phyloP scores from a whole-genome alignment of 1,284 basidiomycete species.

The Microbotryum scabiosae region DNA sequence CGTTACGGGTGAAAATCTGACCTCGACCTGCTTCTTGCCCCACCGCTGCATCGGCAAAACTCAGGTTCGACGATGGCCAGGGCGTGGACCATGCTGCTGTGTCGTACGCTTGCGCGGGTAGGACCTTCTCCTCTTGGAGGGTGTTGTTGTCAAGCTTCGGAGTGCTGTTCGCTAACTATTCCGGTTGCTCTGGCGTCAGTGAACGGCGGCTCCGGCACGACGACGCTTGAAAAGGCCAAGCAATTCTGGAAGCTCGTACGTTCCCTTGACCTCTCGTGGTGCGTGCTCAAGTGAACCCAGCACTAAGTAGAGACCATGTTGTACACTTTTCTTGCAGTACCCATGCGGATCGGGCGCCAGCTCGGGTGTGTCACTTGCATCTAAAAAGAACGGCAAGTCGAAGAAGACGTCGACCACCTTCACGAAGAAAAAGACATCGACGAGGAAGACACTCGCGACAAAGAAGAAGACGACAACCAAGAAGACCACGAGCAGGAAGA shows the following conservation, averaged over 20 bases:
- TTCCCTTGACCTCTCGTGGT: not conserved
- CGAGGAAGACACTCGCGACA: no score
- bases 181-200: not conserved
- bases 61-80: not conserved
- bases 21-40: no score
- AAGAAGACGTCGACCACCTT: not conserved
- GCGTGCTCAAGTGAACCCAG: not conserved
- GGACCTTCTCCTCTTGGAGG: not conserved
- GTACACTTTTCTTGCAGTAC: not conserved
- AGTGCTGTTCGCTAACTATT: no score
- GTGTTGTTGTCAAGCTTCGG: no score
- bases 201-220: constrained; percentile 15
- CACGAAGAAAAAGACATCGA: not conserved
- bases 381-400: not conserved
- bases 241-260: constrained; percentile 25
- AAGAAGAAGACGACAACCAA: constrained; percentile 2
- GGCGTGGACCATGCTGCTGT: constrained; percentile 25
- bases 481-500: not conserved
- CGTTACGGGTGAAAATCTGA: no score
- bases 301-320: not conserved
- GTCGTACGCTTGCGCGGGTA: constrained; percentile 20
- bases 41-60: no score
- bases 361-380: not conserved
- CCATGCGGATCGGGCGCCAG: not conserved
- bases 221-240: constrained; percentile 22